These are phyloP conservation scores for Russula compacta DNA, from an alignment of 768 basidiomycete genomes.

Conservation along the genomic window DNA sequence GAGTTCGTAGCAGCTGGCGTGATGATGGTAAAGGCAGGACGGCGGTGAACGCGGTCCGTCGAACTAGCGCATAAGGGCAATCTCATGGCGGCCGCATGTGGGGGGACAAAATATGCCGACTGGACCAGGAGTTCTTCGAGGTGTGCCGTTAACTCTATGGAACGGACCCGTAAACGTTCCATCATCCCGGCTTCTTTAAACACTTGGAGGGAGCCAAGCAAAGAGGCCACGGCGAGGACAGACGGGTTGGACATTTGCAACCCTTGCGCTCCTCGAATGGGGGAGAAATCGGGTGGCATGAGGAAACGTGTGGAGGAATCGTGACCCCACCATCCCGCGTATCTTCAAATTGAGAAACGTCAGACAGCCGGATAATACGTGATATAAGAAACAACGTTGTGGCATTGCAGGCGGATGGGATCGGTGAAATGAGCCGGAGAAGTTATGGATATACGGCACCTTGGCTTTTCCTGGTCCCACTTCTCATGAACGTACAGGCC, in stretches of 20 bases:
- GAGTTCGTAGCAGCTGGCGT: slow-evolving; percentile 61
- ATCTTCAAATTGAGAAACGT: slow-evolving; percentile 36
- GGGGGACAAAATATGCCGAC: slow-evolving; percentile 56
- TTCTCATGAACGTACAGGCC: slow-evolving; percentile 83
- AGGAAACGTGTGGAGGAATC: slow-evolving; percentile 77
- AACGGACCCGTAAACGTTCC: slow-evolving; percentile 56
- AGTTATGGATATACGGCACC: slow-evolving; percentile 35
- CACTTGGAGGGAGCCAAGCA: slow-evolving; percentile 74
- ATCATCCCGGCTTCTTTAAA: slow-evolving; percentile 78
- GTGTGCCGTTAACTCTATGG: slow-evolving; percentile 56
- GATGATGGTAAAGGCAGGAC: slow-evolving; percentile 76
- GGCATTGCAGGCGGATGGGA: neutral
- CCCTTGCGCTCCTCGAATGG: slow-evolving; percentile 85
- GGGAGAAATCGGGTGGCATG: slow-evolving; percentile 79
- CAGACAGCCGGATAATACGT: neutral
- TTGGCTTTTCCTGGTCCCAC: slow-evolving; percentile 59
- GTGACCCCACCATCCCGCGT: slow-evolving; percentile 98
- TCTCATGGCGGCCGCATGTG: slow-evolving; percentile 27
- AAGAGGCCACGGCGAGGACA: slow-evolving; percentile 65
- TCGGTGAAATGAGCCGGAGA: neutral
- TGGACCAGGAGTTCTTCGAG: slow-evolving; percentile 55
- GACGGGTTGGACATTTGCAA: slow-evolving; percentile 96
- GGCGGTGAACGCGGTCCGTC: slow-evolving; percentile 1
- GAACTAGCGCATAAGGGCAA: slow-evolving; percentile 23
- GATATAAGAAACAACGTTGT: slow-evolving; percentile 4